Conservation (phyloP, 225 moss, liverwort and hornwort species). For the Asterella californica region DNA sequence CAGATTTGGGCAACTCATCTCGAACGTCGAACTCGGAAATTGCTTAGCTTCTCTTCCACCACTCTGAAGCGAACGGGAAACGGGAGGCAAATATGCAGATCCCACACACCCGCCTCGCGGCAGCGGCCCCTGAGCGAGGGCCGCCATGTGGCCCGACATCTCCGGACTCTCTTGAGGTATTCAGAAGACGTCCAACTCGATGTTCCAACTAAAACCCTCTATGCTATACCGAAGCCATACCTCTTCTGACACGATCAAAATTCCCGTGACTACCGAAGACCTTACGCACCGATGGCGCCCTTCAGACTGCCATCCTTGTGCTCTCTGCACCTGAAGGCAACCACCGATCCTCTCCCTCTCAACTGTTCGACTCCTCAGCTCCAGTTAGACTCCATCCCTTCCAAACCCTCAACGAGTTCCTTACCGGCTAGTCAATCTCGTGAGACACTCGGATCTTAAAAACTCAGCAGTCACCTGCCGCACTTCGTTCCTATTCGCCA, state of each 20-base stretch:
- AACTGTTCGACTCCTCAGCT: background rate
- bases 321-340: background rate
- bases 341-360: background rate
- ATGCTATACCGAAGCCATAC: background rate
- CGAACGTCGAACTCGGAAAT: background rate
- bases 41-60: background rate
- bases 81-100: background rate
- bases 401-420: background rate
- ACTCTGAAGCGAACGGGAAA: background rate
- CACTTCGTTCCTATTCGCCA: background rate
- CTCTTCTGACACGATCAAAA: background rate
- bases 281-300: background rate
- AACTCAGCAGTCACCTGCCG: background rate
- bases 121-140: conserved; percentile 18
- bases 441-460: background rate
- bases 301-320: background rate
- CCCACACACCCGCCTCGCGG: background rate
- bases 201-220: background rate
- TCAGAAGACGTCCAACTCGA: background rate
- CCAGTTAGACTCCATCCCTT: background rate
- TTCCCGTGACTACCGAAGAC: background rate
- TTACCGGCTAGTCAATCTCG: background rate
- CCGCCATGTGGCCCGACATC: conserved; percentile 24
- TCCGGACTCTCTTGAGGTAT: background rate
- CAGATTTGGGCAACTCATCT: background rate